Evolutionary conservation across 768 basidiomycete species (phyloP).

Genomic region (Rhodosporidiobolus odoratus): DNA sequence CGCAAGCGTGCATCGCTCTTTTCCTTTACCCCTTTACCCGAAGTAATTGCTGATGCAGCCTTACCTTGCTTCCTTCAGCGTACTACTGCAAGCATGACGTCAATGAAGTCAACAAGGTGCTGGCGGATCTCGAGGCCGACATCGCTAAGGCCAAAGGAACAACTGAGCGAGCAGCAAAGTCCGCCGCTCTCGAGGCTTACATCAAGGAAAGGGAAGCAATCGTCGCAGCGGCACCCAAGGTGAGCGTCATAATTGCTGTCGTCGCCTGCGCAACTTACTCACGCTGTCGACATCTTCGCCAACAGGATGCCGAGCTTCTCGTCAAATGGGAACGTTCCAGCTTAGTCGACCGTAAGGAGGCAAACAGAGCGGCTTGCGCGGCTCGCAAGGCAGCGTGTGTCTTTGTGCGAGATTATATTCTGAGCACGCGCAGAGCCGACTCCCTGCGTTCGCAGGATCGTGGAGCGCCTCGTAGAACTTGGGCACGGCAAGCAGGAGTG

Average conservation of each 20-base stretch:
- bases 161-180: not conserved
- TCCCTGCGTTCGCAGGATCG: too few species aligned
- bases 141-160: not conserved
- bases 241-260: not conserved
- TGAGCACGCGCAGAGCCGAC: too few species aligned
- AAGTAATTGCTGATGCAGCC: too few species aligned
- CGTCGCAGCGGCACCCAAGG: not conserved
- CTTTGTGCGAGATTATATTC: too few species aligned
- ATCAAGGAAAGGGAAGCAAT: not conserved
- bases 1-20: not conserved
- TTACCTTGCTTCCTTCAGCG: not conserved
- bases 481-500: not conserved
- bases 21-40: too few species aligned
- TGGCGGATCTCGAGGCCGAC: not conserved
- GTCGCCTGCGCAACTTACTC: not conserved
- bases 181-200: not conserved
- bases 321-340: not conserved
- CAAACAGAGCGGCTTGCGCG: not conserved
- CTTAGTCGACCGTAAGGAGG: not conserved
- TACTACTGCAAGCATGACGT: not conserved
- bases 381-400: not conserved
- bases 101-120: not conserved
- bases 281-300: not conserved
- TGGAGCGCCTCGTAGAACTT: not conserved
- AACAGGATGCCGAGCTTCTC: not conserved